phyloP scores from a whole-genome alignment of 208 protist species.

The Wallacemonas rigidus region DNA sequence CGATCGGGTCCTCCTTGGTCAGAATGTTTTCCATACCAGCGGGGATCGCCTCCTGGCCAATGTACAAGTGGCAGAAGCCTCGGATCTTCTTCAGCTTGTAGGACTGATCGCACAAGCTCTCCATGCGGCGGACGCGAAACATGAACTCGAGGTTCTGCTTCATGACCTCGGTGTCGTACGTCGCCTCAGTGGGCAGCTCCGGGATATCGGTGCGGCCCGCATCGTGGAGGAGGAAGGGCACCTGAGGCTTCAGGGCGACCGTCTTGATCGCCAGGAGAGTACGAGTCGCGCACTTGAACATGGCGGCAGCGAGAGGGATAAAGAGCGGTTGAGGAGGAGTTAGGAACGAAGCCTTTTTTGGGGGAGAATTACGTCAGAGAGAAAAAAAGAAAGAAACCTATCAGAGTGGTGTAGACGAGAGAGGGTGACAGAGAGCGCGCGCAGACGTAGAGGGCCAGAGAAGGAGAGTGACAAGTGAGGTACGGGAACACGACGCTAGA shows the following conservation, averaged over 20 bases:
- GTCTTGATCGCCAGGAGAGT: constrained; percentile 73
- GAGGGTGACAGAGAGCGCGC: too few relatives aligned
- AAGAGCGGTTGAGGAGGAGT: background rate
- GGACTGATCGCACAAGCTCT: constrained; percentile 93
- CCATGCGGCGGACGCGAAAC: constrained; percentile 94
- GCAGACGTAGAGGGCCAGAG: too few relatives aligned
- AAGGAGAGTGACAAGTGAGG: too few relatives aligned
- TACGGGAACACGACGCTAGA: too few relatives aligned
- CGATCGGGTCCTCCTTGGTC: constrained; percentile 90
- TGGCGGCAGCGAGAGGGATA: constrained; percentile 19
- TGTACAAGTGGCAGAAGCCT: constrained; percentile 99
- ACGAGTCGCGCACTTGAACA: constrained; percentile 71
- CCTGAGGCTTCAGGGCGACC: constrained; percentile 66
- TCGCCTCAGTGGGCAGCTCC: constrained; percentile 69
- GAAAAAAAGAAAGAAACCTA: constrained; percentile 3
- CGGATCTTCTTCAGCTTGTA: constrained; percentile 97
- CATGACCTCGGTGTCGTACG: constrained; percentile 75
- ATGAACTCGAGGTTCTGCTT: constrained; percentile 87
- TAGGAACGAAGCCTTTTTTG: background rate
- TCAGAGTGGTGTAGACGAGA: too few relatives aligned
- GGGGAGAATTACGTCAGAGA: background rate
- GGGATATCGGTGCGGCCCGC: constrained; percentile 68
- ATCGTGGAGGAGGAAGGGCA: constrained; percentile 74
- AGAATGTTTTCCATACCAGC: constrained; percentile 94
- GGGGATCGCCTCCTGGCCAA: constrained; percentile 97